A percentile compares a stretch with the other conserved stretches of the same genome.
These are phyloP conservation scores for Mrakia blollopis DNA, from an alignment of 768 basidiomycete species.

Conservation along the genomic window DNA sequence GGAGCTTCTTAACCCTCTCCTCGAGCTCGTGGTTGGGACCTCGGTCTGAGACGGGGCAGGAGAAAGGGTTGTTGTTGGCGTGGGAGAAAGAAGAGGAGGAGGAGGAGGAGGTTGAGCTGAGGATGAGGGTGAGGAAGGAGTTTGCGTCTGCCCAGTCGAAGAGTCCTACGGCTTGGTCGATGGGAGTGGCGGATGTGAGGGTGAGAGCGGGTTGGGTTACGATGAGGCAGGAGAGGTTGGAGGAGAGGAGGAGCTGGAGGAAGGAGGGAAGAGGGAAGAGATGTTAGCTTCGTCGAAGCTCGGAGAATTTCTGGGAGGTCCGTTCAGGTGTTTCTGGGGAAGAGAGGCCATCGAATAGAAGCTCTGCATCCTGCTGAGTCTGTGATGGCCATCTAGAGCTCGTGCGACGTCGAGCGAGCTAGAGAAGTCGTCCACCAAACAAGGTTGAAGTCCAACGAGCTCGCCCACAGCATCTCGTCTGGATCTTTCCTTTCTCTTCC, in stretches of 20 bases:
- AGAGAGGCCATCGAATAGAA: too few relatives aligned
- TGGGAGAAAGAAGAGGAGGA: not conserved
- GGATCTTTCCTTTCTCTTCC: not conserved
- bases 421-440: not conserved
- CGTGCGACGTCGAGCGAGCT: not conserved
- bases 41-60: not conserved
- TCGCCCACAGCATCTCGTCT: too few relatives aligned
- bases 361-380: not conserved
- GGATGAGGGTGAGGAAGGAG: conserved; percentile 13
- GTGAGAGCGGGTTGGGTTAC: not conserved
- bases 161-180: conserved; percentile 8
- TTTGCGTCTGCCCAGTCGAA: conserved; percentile 18
- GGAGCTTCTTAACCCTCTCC: conserved; percentile 7
- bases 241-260: conserved; percentile 8
- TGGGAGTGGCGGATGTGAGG: not conserved
- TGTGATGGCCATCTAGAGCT: too few relatives aligned
- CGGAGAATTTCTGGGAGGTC: not conserved
- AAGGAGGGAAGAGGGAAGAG: not conserved
- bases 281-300: not conserved
- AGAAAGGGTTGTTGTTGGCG: too few relatives aligned
- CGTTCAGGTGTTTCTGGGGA: not conserved
- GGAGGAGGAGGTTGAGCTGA: not conserved
- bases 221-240: conserved; percentile 15
- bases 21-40: conserved; percentile 3
- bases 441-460: not conserved